Evolutionary conservation across 805 yeast genomes (phyloP).

Genomic region (Metschnikowia dekortorum): DNA sequence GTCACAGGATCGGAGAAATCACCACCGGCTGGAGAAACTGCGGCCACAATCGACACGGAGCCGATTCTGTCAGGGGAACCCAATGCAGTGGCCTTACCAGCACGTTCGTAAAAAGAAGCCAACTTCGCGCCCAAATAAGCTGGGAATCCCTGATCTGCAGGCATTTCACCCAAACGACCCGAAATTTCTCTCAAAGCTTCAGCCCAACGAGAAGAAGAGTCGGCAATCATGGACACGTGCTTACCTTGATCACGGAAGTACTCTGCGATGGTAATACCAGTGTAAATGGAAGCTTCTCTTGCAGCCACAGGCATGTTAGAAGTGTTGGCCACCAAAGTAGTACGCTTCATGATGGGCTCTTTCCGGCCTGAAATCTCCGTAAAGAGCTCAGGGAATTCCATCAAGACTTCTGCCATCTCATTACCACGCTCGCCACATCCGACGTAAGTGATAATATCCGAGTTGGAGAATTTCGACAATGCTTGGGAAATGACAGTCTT

Average conservation of each 20-base stretch:
- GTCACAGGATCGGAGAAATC: constrained; percentile 99
- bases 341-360: constrained; percentile 99
- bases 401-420: constrained; percentile 98
- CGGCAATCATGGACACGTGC: constrained; percentile 99
- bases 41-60: constrained; percentile 98
- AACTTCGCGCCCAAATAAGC: constrained; percentile 98
- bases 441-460: constrained; percentile 92
- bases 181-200: constrained; percentile 99
- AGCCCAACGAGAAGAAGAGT: constrained; percentile 99
- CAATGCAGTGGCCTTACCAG: constrained; percentile 91
- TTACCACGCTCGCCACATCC: constrained; percentile 97
- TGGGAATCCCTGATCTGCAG: constrained; percentile 99
- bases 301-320: constrained; percentile 99
- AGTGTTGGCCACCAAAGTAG: constrained; percentile 96
- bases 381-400: constrained; percentile 98
- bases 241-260: constrained; percentile 99
- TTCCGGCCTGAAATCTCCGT: constrained; percentile 89
- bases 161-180: constrained; percentile 99
- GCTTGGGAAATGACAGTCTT: constrained; percentile 98
- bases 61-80: constrained; percentile 97
- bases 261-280: constrained; percentile 98
- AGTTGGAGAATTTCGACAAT: constrained; percentile 93
- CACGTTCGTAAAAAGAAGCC: constrained; percentile 99
- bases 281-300: constrained; percentile 98
- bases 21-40: constrained; percentile 99